phyloP scores from a whole-genome alignment of 371 early-diverging fungal genomes.

The Caulochytrium protostelioides region DNA sequence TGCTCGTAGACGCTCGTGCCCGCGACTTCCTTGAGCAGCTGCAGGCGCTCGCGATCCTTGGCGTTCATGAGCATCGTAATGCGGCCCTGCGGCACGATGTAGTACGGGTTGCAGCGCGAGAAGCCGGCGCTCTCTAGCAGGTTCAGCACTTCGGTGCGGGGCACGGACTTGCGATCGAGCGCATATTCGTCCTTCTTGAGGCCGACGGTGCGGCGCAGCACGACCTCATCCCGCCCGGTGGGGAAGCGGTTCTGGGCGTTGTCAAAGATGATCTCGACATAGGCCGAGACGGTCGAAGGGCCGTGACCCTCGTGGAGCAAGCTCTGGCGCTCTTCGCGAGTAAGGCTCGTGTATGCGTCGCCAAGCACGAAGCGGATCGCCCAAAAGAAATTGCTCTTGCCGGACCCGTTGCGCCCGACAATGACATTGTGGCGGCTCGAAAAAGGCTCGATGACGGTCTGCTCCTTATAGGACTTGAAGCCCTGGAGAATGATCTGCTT shows the following conservation, averaged over 20 bases:
- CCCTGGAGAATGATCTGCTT: conserved; percentile 78
- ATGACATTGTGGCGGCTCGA: conserved; percentile 83
- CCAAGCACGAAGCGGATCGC: conserved; percentile 92
- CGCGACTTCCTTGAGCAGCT: conserved; percentile 91
- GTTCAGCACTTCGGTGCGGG: conserved; percentile 76
- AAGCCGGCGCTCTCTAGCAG: conserved; percentile 94
- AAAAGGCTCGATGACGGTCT: conserved; percentile 76
- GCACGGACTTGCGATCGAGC: conserved; percentile 69
- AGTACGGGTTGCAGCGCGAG: conserved; percentile 93
- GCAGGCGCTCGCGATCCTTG: conserved; percentile 71
- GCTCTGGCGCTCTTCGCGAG: conserved; percentile 77
- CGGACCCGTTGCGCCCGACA: conserved; percentile 98
- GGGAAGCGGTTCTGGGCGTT: conserved; percentile 88
- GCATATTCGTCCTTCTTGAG: conserved; percentile 95
- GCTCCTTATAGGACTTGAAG: conserved; percentile 95
- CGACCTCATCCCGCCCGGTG: conserved; percentile 74
- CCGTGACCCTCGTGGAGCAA: conserved; percentile 90
- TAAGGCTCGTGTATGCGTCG: conserved; percentile 81
- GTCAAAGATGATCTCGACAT: conserved; percentile 94
- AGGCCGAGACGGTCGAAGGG: conserved; percentile 79
- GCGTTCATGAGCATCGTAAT: conserved; percentile 80
- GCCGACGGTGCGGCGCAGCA: conserved; percentile 81
- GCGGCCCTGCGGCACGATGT: conserved; percentile 98
- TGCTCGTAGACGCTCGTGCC: conserved; percentile 96
- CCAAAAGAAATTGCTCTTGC: conserved; percentile 97